These are phyloP conservation scores for Clathrospora elynae DNA, from an alignment of 2,329 filamentous ascomycete genomes.

Conservation along the genomic window DNA sequence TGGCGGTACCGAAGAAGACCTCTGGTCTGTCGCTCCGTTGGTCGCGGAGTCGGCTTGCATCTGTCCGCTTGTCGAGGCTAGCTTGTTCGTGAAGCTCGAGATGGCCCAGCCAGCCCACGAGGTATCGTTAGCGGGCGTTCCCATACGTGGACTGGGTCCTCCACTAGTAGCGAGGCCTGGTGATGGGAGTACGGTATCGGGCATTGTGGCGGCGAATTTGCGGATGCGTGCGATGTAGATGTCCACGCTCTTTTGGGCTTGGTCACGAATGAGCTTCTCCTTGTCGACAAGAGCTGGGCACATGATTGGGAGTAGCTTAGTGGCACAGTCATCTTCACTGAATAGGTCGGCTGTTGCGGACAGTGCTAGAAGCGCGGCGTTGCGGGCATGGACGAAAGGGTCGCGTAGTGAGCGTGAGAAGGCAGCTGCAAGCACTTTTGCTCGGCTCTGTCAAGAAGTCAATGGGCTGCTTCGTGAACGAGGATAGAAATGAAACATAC, in stretches of 20 bases:
- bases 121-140: constrained; percentile 71
- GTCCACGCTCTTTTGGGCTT: constrained; percentile 87
- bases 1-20: constrained; percentile 58
- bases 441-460: constrained; percentile 63
- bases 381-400: constrained; percentile 92
- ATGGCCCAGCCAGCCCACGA: constrained; percentile 98
- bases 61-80: constrained; percentile 81
- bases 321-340: constrained; percentile 85
- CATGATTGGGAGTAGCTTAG: constrained; percentile 79
- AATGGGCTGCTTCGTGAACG: constrained; percentile 5
- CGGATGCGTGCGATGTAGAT: constrained; percentile 81
- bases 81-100: constrained; percentile 95
- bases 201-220: constrained; percentile 76
- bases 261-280: constrained; percentile 90
- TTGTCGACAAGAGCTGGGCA: constrained; percentile 89
- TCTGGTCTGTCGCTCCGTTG: constrained; percentile 51
- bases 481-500: constrained; percentile 43
- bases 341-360: constrained; percentile 86
- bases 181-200: constrained; percentile 77
- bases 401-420: constrained; percentile 89
- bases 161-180: constrained; percentile 56
- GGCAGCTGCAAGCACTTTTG: constrained; percentile 90
- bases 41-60: constrained; percentile 64
- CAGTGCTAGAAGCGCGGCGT: constrained; percentile 84
- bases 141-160: constrained; percentile 69